Percentiles rank a stretch among this genome's conserved stretches.
Conservation (phyloP, 1,284 basidiomycete genomes). For the Meripilus lineatus region DNA sequence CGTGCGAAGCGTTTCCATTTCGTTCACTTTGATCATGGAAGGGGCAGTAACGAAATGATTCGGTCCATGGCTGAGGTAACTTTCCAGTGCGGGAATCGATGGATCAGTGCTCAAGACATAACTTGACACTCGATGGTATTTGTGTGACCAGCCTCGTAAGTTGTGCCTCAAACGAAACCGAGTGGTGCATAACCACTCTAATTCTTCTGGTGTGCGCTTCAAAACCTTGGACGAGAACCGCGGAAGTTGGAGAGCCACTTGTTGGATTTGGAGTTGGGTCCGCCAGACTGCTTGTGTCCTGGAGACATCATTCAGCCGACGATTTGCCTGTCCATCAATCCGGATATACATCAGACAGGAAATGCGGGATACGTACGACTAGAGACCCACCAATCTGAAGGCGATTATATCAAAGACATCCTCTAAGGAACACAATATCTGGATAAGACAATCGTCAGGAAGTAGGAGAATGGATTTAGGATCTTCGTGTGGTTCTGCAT, state of each 20-base stretch:
- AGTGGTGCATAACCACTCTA: not conserved
- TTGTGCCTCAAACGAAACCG: not conserved
- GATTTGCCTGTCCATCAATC: not conserved
- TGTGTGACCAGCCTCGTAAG: too few relatives aligned
- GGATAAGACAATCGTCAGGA: not conserved
- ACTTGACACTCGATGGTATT: too few relatives aligned
- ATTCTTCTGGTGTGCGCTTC: not conserved
- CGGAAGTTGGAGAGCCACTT: not conserved
- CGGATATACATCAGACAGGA: not conserved
- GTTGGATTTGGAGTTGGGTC: not conserved
- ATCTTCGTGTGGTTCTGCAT: too few relatives aligned
- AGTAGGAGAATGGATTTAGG: too few relatives aligned
- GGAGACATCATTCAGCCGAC: not conserved
- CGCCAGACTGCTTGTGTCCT: not conserved
- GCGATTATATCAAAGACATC: not conserved
- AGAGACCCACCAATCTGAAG: not conserved
- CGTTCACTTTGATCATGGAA: not conserved
- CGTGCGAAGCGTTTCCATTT: not conserved
- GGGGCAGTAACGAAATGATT: not conserved
- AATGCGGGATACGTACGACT: not conserved
- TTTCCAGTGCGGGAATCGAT: not conserved
- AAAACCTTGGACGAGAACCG: not conserved
- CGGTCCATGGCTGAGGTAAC: not conserved
- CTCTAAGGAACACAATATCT: not conserved
- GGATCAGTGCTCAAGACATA: not conserved